Base-by-base conservation (phyloP, 1,139 yeast species). In the Kluyveromyces sp. region DNA sequence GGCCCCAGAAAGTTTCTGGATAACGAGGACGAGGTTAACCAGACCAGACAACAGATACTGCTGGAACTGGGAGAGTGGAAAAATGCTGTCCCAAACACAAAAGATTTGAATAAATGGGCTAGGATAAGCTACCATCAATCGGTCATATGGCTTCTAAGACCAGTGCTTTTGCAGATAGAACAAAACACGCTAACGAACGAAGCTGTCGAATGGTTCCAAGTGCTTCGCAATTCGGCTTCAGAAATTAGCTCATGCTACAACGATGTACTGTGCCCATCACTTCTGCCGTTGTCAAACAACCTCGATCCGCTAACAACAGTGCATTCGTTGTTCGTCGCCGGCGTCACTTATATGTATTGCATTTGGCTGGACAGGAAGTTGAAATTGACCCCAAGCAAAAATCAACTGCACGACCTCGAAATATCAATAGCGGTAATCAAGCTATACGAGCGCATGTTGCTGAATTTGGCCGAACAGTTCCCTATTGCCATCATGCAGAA, bases 31-130 rank as follows among this genome's bases (percentile, higher is more conserved):
- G 61, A 58, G 34, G 45, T 54, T 4, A 65, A 63, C 41, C 41
- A 60, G 4, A 61, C 64, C 3, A 47, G 67, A 37, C 54, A 58
- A 3, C 57, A 54, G 37, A 64, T 64, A 7, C 47, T 63, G 26
- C 43, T 64, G 2, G 68, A 64, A 39, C 45, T 65, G 39, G 63
- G 63, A 39, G 55, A 54, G n/a, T 65, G 69, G 68, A 57, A 60
- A 52, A 39, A 50, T 1, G 57, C 60, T n/a, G 63, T 61, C 45
- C 48, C 39, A 15, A 15, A 15, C 25, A 59, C 58, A 37, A 44
- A 46, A 4, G 41, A 54, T 28, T 25, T 15, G 27, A 25, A 10
- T 6, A 30, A 29, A 15, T 63, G 68, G 67, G 59, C 60, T 7
- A 47, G 53, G 6, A 59, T 65, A 2, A 59, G 65, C 1, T 64